A percentile compares a stretch with the other conserved stretches of the same genome.
phyloP scores from a whole-genome alignment of 179 eudicot genomes.

The Camellia oleifera region DNA sequence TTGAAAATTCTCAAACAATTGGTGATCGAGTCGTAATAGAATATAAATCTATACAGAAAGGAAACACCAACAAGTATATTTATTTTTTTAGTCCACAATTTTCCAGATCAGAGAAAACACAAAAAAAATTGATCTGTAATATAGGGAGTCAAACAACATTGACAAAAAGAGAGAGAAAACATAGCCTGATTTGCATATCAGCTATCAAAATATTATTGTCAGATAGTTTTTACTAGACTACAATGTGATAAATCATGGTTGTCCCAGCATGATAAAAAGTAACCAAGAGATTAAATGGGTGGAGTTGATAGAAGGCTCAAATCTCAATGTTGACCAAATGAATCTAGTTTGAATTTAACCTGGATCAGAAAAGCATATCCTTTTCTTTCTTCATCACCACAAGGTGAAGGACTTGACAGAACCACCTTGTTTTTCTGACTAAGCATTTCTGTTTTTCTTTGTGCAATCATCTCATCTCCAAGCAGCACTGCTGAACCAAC shows the following conservation, averaged over 20 bases:
- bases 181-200: too few relatives aligned
- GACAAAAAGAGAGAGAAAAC: too few relatives aligned
- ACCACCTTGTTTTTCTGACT: conserved; percentile 31
- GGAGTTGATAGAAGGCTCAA: background rate
- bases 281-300: background rate
- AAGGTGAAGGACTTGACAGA: conserved; percentile 30
- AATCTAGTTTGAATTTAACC: conserved; percentile 39
- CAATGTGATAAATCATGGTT: background rate
- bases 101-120: too few relatives aligned
- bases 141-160: too few relatives aligned
- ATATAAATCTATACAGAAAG: too few relatives aligned
- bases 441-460: conserved; percentile 13
- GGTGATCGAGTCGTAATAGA: too few relatives aligned
- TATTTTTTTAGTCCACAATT: too few relatives aligned
- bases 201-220: too few relatives aligned
- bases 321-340: conserved; percentile 8
- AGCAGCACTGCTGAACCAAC: conserved; percentile 21
- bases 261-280: background rate
- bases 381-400: conserved; percentile 45
- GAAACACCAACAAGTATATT: too few relatives aligned
- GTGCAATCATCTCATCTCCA: conserved; percentile 19
- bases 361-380: conserved; percentile 74
- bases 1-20: too few relatives aligned
- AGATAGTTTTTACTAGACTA: background rate
- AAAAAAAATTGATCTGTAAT: too few relatives aligned